Evolutionary conservation across 495 filamentous ascomycete species (phyloP).

Genomic region (Aspergillus ellipticus): DNA sequence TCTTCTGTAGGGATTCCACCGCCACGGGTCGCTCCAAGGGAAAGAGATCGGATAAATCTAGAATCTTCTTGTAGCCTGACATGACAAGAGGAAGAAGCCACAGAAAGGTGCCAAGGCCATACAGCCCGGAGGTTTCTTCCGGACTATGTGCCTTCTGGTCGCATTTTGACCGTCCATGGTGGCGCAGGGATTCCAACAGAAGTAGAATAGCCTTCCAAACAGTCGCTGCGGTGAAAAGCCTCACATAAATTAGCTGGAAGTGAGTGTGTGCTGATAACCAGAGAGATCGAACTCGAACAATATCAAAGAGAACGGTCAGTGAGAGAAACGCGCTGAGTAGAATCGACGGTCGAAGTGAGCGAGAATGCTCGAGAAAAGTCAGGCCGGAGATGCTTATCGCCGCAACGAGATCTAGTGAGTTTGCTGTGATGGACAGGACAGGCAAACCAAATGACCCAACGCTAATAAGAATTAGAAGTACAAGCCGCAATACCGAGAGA

Average conservation of each 20-base stretch:
- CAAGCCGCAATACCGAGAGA: background rate
- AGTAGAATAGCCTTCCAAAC: background rate
- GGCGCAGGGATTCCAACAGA: background rate
- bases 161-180: background rate
- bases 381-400: background rate
- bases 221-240: background rate
- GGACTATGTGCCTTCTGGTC: background rate
- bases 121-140: background rate
- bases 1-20: background rate
- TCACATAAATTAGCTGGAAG: background rate
- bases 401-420: background rate
- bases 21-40: background rate
- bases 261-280: background rate
- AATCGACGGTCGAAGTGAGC: background rate
- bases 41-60: background rate
- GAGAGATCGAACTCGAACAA: background rate
- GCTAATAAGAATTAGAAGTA: background rate
- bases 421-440: background rate
- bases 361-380: background rate
- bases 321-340: background rate
- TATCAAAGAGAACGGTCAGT: background rate
- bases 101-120: background rate
- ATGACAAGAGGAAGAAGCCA: background rate
- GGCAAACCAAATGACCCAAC: background rate
- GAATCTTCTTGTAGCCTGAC: background rate